phyloP scores from a whole-genome alignment of 805 yeast genomes.

The Saturnispora diversa region DNA sequence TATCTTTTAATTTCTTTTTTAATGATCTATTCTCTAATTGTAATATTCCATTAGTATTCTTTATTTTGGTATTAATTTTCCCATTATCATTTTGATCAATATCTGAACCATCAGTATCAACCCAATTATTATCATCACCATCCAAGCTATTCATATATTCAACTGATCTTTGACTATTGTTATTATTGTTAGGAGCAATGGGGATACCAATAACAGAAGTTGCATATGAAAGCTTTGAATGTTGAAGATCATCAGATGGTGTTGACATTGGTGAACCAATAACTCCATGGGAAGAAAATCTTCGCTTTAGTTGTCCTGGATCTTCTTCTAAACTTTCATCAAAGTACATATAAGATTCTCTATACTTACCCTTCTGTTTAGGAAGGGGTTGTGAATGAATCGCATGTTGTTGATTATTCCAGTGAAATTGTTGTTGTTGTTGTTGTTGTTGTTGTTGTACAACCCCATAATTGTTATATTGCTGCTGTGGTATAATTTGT shows the following conservation, averaged over 20 bases:
- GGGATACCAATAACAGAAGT: slow-evolving; percentile 18
- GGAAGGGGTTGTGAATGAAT: slow-evolving; percentile 11
- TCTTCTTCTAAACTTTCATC: slow-evolving; percentile 3
- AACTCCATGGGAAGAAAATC: slow-evolving; percentile 11
- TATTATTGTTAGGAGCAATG: not conserved
- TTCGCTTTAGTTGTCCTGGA: slow-evolving; percentile 9
- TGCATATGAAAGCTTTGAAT: slow-evolving; percentile 21
- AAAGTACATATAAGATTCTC: slow-evolving; percentile 7
- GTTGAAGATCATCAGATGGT: slow-evolving; percentile 10
- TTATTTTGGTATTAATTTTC: not conserved
- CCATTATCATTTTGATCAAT: slow-evolving; percentile 9
- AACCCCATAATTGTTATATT: slow-evolving; percentile 4
- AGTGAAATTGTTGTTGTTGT: slow-evolving; percentile 6
- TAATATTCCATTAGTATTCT: slow-evolving; percentile 13
- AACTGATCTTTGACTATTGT: slow-evolving; percentile 1
- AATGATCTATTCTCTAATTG: slow-evolving; percentile 14
- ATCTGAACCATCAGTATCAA: slow-evolving; percentile 14
- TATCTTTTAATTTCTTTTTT: slow-evolving; percentile 15
- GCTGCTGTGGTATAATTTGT: slow-evolving; percentile 7
- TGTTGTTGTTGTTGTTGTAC: slow-evolving; percentile 12
- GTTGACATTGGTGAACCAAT: slow-evolving; percentile 22
- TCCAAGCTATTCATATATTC: slow-evolving; percentile 8
- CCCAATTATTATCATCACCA: slow-evolving; percentile 13
- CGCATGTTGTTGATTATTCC: too few species aligned
- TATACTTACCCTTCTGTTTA: not conserved